Base-by-base conservation (phyloP, 345 rosid genomes). In the Dimocarpus longan region DNA sequence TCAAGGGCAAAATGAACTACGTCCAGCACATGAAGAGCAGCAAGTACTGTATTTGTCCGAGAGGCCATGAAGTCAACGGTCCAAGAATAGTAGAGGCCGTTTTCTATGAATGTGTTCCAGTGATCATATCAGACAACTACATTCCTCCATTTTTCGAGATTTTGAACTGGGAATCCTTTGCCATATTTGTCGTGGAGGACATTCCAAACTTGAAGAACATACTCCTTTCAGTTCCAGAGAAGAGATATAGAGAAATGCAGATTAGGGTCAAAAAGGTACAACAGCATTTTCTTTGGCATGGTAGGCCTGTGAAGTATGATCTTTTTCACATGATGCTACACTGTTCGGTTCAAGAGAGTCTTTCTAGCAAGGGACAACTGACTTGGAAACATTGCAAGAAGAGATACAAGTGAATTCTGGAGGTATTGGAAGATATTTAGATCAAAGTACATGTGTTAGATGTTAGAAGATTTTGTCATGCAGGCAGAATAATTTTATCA, bases 241-340 rank as follows among this genome's bases (percentile, higher is more conserved):
- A 68, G 79, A 88, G 87, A 81, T 95, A 79, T 73, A 75, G 68
- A 19, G 74, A 73, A 82, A 89, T 93, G 98, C 98, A 93, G 83
- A 82, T 82, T 91, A 87, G 90, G 72, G 96, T 93, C 16, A 92
- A 88, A 85, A 92, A 78, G 87, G 96, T 91, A 43, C 97, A 95
- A 52, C 90, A 90, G 83, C 98, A 95, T 92, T 95, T 95, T 76
- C 96, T 95, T 73, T 95, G 99, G 98, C 97, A 93, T 84, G 70
- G 86, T 42, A 90, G 68, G 73, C 96, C 99, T 0, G 91, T 85
- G 66, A 95, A 86, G 80, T 95, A 91, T 66, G 98, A 92, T 62
- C 77, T 93, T 46, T 95, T 95, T 85, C 95, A 95, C 81, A 95
- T 95, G 98, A 93, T 95, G 74, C 96, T 95, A 60, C 97, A 95